Percentiles rank a stretch among this genome's conserved stretches.
Evolutionary conservation across 805 yeast species (phyloP).

Genomic region (Lipomyces mesembrius): DNA sequence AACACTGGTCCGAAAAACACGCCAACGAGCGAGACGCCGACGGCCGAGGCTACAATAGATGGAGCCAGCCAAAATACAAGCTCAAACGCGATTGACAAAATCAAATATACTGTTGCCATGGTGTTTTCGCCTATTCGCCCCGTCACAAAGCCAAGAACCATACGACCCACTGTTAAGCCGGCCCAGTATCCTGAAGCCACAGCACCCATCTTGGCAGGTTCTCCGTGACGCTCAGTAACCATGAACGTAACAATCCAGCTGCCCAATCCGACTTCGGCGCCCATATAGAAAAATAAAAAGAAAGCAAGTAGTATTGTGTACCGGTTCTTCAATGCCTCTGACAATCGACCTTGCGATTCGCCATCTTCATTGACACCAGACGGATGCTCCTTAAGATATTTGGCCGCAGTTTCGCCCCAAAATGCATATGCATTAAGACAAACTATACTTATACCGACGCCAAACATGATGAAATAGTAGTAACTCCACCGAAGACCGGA

Average conservation of each 20-base stretch:
- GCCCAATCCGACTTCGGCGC: constrained; percentile 69
- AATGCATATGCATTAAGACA: constrained; percentile 52
- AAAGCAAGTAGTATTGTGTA: constrained; percentile 56
- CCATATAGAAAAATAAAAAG: constrained; percentile 66
- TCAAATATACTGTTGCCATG: constrained; percentile 49
- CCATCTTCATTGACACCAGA: constrained; percentile 9
- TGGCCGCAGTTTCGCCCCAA: constrained; percentile 41
- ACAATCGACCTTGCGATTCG: constrained; percentile 10
- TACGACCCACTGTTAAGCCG: constrained; percentile 69
- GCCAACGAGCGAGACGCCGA: constrained; percentile 57
- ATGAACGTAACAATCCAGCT: constrained; percentile 74
- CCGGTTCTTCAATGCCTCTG: constrained; percentile 42
- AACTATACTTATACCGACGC: constrained; percentile 46
- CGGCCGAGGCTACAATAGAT: constrained; percentile 52
- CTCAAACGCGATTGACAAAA: constrained; percentile 49
- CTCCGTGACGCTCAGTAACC: constrained; percentile 58
- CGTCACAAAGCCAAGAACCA: constrained; percentile 52
- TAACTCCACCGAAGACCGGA: constrained; percentile 59
- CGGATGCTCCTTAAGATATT: constrained; percentile 22
- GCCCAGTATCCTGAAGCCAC: constrained; percentile 74
- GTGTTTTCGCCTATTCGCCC: constrained; percentile 39
- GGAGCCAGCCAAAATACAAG: constrained; percentile 57
- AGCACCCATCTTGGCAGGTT: constrained; percentile 57
- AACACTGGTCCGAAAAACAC: constrained; percentile 70
- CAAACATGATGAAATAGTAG: constrained; percentile 56